Conservation (phyloP, 805 yeast genomes). For the Kluyveromyces aestuarii region DNA sequence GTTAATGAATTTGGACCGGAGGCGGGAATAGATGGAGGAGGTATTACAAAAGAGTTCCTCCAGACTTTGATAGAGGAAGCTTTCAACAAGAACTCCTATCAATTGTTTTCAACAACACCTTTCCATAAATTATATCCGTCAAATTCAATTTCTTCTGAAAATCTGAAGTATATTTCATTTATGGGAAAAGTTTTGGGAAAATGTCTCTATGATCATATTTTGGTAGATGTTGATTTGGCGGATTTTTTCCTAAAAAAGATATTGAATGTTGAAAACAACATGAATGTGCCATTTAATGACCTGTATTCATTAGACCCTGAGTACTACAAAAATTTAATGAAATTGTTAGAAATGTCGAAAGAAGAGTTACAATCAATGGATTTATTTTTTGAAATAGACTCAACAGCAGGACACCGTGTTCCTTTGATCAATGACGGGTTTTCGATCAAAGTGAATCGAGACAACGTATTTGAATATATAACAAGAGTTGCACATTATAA, state of each 20-base stretch:
- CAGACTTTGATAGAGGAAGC: constrained; percentile 65
- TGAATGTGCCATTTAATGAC: constrained; percentile 60
- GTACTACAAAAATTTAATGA: constrained; percentile 54
- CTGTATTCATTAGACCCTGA: constrained; percentile 60
- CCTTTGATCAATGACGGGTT: constrained; percentile 59
- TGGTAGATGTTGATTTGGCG: constrained; percentile 78
- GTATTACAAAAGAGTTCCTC: constrained; percentile 83
- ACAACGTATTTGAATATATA: constrained; percentile 63
- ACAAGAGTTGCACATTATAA: constrained; percentile 73
- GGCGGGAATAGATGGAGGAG: constrained; percentile 96
- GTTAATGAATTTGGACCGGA: constrained; percentile 57
- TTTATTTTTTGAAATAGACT: constrained; percentile 57
- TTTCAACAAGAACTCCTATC: constrained; percentile 34
- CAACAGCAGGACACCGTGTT: constrained; percentile 34
- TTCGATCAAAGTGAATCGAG: constrained; percentile 41
- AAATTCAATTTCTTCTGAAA: constrained; percentile 14
- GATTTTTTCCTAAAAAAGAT: constrained; percentile 74
- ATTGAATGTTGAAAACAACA: constrained; percentile 31
- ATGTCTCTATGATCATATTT: constrained; percentile 73
- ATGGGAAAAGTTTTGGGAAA: constrained; percentile 83
- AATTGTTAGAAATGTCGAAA: constrained; percentile 45
- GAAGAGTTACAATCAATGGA: constrained; percentile 47
- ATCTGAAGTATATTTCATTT: constrained; percentile 40
- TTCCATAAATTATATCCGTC: constrained; percentile 63
- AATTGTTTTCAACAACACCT: constrained; percentile 35